Evolutionary conservation across 1,284 basidiomycete species (phyloP).

Genomic region (Ganoderma leucocontextum): DNA sequence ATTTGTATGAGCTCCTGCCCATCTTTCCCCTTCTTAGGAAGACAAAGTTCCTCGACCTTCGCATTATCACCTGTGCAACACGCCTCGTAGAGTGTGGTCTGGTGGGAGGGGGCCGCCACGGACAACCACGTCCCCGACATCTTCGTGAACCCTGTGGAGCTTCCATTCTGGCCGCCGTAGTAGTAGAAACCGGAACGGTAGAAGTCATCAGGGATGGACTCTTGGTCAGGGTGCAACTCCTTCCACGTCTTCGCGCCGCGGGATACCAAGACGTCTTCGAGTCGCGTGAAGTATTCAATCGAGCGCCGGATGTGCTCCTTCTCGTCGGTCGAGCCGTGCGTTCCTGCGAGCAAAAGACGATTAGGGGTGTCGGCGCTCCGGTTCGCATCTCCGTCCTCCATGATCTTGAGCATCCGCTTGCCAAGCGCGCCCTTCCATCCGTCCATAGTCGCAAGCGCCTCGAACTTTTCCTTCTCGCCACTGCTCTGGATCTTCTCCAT

Average conservation of each 20-base stretch:
- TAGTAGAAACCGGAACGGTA: background rate
- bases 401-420: constrained; percentile 10
- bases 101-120: constrained; percentile 29
- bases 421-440: constrained; percentile 30
- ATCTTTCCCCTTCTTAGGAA: constrained; percentile 46
- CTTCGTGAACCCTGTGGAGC: constrained; percentile 9
- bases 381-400: constrained; percentile 4
- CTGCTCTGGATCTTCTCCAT: background rate
- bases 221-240: constrained; percentile 47
- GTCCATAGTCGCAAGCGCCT: constrained; percentile 11
- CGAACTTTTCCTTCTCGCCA: constrained; percentile 10
- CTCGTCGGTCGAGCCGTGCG: constrained; percentile 11
- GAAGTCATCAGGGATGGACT: constrained; percentile 9
- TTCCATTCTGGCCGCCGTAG: background rate
- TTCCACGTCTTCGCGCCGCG: constrained; percentile 53
- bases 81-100: constrained; percentile 53
- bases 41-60: constrained; percentile 57
- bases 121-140: background rate
- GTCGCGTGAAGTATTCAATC: constrained; percentile 47
- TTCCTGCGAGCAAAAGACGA: constrained; percentile 14
- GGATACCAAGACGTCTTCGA: constrained; percentile 38
- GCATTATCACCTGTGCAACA: constrained; percentile 58
- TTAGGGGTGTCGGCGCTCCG: background rate
- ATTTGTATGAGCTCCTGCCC: constrained; percentile 51
- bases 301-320: constrained; percentile 32